Percentiles rank a stretch among this genome's conserved stretches.
phyloP scores from a whole-genome alignment of 2,329 filamentous ascomycete genomes.

The Hypomyces rosellus region DNA sequence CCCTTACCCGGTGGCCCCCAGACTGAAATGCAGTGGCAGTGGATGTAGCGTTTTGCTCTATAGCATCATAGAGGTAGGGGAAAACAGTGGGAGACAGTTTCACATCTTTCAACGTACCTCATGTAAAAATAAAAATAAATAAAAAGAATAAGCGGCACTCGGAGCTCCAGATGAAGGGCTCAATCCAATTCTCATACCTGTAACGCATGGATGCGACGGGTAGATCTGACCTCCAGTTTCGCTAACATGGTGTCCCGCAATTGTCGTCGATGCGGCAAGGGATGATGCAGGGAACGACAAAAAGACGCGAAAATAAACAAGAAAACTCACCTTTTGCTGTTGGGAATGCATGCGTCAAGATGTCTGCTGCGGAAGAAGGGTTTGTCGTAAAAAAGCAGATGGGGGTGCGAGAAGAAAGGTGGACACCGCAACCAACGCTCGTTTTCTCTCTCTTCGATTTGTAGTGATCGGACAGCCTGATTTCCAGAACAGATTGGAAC shows the following conservation, averaged over 20 bases:
- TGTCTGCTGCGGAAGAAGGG: constrained; percentile 5
- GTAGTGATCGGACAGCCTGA: not conserved
- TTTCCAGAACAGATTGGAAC: not conserved
- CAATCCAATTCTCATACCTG: too few species aligned
- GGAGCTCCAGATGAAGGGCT: too few species aligned
- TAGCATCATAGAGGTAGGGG: not conserved
- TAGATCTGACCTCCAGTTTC: not conserved
- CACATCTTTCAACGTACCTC: not conserved
- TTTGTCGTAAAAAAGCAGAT: not conserved
- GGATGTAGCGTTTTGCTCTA: not conserved
- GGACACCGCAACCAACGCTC: too few species aligned
- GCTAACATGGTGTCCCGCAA: not conserved
- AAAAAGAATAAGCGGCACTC: too few species aligned
- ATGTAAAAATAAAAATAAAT: not conserved
- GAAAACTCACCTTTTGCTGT: constrained; percentile 23
- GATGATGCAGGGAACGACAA: not conserved
- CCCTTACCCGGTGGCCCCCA: not conserved
- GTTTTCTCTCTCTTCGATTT: not conserved
- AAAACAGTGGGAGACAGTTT: not conserved
- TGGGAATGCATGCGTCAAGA: constrained; percentile 26
- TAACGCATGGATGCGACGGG: not conserved
- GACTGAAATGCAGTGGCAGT: not conserved
- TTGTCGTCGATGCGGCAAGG: not conserved
- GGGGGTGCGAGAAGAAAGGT: not conserved
- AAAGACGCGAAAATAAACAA: not conserved